Evolutionary conservation across 306 rosid genomes (phyloP).

Genomic region (Coriaria nepalensis): DNA sequence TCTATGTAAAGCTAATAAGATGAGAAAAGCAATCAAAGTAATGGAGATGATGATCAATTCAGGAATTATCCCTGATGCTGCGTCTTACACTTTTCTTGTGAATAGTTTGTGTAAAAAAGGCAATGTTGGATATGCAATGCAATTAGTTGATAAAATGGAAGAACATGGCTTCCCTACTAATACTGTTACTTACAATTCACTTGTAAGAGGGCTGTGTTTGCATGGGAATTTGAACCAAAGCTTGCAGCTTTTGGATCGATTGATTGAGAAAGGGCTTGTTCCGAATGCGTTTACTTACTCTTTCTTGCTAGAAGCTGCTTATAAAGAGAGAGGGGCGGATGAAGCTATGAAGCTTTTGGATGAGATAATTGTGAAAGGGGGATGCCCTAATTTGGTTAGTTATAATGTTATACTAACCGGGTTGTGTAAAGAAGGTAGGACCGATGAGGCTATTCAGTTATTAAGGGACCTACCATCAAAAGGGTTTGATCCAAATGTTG

Average conservation of each 20-base stretch:
- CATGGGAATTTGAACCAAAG: constrained; percentile 57
- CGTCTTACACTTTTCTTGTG: constrained; percentile 55
- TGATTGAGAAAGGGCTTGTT: constrained; percentile 57
- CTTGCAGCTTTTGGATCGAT: constrained; percentile 57
- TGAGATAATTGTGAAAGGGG: constrained; percentile 69
- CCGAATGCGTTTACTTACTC: constrained; percentile 76
- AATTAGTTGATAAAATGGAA: constrained; percentile 78
- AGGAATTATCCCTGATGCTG: constrained; percentile 61
- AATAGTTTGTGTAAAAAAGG: constrained; percentile 66
- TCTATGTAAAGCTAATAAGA: constrained; percentile 57
- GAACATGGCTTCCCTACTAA: constrained; percentile 48
- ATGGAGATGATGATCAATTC: constrained; percentile 74
- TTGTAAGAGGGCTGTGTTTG: constrained; percentile 67
- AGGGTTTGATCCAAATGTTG: constrained; percentile 72
- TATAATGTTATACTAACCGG: constrained; percentile 81
- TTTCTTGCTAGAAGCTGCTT: constrained; percentile 69
- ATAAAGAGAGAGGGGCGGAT: constrained; percentile 74
- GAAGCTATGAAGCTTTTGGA: constrained; percentile 63
- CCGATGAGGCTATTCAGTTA: constrained; percentile 57
- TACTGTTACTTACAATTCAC: constrained; percentile 57
- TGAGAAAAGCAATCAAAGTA: constrained; percentile 48
- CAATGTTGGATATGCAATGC: constrained; percentile 81
- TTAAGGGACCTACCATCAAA: constrained; percentile 57
- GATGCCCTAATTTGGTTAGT: constrained; percentile 68
- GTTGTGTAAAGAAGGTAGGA: constrained; percentile 82